These are phyloP conservation scores for Boletus rubescentipes DNA, from an alignment of 768 basidiomycete species.

Conservation along the genomic window DNA sequence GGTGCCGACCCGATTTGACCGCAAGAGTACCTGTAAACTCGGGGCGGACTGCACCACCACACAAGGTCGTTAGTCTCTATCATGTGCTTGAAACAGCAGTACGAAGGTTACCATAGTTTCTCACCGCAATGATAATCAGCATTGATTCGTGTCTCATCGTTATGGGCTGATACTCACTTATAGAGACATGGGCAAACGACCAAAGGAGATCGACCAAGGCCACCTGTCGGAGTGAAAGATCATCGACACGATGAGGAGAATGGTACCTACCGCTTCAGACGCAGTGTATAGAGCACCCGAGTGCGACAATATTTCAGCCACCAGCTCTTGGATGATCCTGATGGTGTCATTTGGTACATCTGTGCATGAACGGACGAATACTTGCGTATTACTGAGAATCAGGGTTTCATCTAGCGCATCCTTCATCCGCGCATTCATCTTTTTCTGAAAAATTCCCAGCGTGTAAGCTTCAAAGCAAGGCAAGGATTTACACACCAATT, in stretches of 20 bases:
- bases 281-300: constrained; percentile 86
- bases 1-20: constrained; percentile 87
- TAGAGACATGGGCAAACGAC: constrained; percentile 82
- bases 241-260: background rate
- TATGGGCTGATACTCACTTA: constrained; percentile 50
- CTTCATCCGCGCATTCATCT: constrained; percentile 85
- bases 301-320: constrained; percentile 63
- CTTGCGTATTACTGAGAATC: constrained; percentile 77
- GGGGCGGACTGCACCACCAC: constrained; percentile 63
- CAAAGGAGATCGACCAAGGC: constrained; percentile 88
- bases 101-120: constrained; percentile 44
- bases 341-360: background rate
- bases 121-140: constrained; percentile 33
- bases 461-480: background rate
- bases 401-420: constrained; percentile 90
- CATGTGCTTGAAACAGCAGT: background rate
- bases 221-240: constrained; percentile 45
- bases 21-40: constrained; percentile 90
- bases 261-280: constrained; percentile 70
- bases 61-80: background rate
- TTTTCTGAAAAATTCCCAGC: constrained; percentile 53
- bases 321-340: constrained; percentile 80
- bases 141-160: background rate
- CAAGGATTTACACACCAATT: constrained; percentile 55
- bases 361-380: background rate